Percentiles rank a stretch among this genome's conserved stretches.
Conservation (phyloP, 1,284 basidiomycete genomes). For the Ceratobasidium theobromae region DNA sequence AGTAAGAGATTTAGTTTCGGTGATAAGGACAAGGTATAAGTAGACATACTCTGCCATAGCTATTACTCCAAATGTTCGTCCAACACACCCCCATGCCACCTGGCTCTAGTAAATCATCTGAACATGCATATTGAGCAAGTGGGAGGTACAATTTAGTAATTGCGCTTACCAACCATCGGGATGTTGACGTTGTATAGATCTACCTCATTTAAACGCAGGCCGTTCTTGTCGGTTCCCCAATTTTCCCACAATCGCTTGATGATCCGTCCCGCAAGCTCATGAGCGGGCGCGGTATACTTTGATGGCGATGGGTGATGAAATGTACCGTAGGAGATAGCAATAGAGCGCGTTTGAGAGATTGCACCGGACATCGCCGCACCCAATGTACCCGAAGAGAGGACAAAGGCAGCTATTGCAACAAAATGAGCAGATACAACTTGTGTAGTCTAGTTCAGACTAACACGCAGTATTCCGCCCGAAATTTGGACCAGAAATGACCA, state of each 20-base stretch:
- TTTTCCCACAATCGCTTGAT: conserved; percentile 72
- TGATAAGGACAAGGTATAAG: too few species aligned
- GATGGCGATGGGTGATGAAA: conserved; percentile 69
- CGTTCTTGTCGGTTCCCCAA: conserved; percentile 70
- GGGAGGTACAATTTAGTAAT: neutral
- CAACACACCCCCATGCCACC: conserved; percentile 64
- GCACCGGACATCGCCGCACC: conserved; percentile 85
- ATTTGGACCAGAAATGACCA: conserved; percentile 50
- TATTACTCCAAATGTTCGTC: conserved; percentile 76
- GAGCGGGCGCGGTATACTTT: conserved; percentile 64
- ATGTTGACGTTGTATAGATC: conserved; percentile 83
- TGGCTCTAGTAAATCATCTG: conserved; percentile 53
- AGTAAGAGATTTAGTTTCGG: too few species aligned
- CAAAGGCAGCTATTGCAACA: conserved; percentile 65
- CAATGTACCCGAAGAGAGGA: conserved; percentile 85
- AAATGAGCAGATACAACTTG: conserved; percentile 17
- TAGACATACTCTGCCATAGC: conserved; percentile 56
- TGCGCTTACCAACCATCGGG: conserved; percentile 56
- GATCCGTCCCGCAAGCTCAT: conserved; percentile 65
- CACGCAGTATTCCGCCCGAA: conserved; percentile 46
- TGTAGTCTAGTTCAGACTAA: neutral
- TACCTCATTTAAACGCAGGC: conserved; percentile 62
- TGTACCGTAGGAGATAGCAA: conserved; percentile 83
- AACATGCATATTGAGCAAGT: neutral
- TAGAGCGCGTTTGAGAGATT: conserved; percentile 66